Evolutionary conservation across 768 basidiomycete species (phyloP), one percentile per base, ranked within the genome.

Genomic region (Termitomyces sp.): DNA sequence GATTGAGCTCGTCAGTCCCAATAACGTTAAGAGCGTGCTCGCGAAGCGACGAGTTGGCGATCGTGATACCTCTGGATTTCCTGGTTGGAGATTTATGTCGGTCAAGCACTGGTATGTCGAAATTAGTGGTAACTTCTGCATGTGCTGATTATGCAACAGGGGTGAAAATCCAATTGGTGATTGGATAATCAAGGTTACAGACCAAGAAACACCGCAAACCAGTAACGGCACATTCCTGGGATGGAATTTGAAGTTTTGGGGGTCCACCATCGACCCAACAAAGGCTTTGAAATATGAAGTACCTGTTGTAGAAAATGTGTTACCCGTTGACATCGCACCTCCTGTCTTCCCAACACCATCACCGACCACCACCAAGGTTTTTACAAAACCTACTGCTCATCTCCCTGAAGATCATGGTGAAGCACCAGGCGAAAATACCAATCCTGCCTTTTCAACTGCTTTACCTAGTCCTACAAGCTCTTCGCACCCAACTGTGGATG

Each of bases 51-150:
- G 97, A 60, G 65, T 76, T 35, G 76, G 77, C 13, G 97, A 99
- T 68, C 69, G 69, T 38, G 86, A 81, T 18, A 69, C 65, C 5
- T 79, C 77, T 9, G 96, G 97, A 9, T 96, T 81, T 69, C 83
- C 84, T n/a, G 95, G 92, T 0, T 99, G 97, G 97, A 87, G 81
- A n/a, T 99, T 99, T 70, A 98, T 98, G 94, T 84, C 85, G 33
- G 83, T 98, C 56, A 99, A 99, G 72, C 97, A 99, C 67, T 99
- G 97, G 96, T 95, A 58, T 13, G 35, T 36, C 35, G 10, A 14
- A 36, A 14, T 13, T 14, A 36, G 13, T 12, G 35, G 14, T 36
- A 5, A 36, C 57, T 40, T 49, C 20, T 47, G n/a, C 58, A 36
- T 14, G 28, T 60, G 12, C 57, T 72, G 40, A 73, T 58, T 30